Evolutionary conservation across 441 rosid genomes (phyloP).

Genomic region (Adansonia madagascariensis): DNA sequence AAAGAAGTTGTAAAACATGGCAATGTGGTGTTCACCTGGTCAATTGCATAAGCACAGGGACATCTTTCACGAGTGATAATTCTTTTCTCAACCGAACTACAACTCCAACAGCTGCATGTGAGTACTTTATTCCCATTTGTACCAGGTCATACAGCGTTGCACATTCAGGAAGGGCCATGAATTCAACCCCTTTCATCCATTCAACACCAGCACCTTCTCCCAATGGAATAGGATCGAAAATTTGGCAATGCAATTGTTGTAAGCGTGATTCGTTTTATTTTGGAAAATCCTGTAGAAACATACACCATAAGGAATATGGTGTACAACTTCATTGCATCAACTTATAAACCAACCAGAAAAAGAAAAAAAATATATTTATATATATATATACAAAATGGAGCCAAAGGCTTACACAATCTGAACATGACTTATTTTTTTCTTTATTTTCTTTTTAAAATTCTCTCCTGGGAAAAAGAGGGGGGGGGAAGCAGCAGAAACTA

Average conservation of each 20-base stretch:
- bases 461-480: not conserved
- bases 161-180: conserved; percentile 65
- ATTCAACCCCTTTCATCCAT: conserved; percentile 72
- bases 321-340: conserved; percentile 5
- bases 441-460: not conserved
- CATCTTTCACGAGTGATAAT: conserved; percentile 80
- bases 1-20: not conserved
- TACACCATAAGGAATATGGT: conserved; percentile 26
- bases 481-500: not conserved
- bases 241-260: conserved; percentile 68
- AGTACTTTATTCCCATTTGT: conserved; percentile 76
- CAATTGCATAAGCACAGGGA: conserved; percentile 88
- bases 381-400: not conserved
- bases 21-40: conserved; percentile 65
- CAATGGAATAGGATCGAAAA: conserved; percentile 70
- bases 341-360: not conserved
- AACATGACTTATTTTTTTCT: not conserved
- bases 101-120: conserved; percentile 87
- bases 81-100: conserved; percentile 85
- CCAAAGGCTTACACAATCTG: not conserved
- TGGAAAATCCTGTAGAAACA: conserved; percentile 62
- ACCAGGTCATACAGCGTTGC: conserved; percentile 77
- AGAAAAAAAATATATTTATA: not conserved
- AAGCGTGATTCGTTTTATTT: conserved; percentile 65
- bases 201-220: conserved; percentile 98